Percentiles rank a stretch among this genome's conserved stretches.
Evolutionary conservation across 2,329 filamentous ascomycete species (phyloP).

Genomic region (Penicillium sp.): DNA sequence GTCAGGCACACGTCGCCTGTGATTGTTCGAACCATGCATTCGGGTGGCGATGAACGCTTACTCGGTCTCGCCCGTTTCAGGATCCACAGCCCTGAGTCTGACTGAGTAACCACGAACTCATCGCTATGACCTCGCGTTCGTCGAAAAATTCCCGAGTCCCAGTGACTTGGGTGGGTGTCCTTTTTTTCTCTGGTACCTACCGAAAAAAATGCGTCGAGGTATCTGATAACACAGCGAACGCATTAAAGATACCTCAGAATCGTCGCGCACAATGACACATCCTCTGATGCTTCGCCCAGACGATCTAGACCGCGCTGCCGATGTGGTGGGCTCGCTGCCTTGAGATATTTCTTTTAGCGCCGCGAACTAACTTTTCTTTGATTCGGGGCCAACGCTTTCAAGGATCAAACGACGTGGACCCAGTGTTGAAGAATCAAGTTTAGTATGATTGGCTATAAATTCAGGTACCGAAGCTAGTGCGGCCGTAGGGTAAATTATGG

Average conservation of each 20-base stretch:
- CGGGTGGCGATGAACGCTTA: conserved; percentile 10
- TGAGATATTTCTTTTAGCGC: conserved; percentile 14
- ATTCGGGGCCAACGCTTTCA: conserved; percentile 8
- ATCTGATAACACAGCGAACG: conserved; percentile 3
- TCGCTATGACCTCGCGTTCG: neutral
- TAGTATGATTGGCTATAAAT: neutral
- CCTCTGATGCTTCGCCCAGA: conserved; percentile 1
- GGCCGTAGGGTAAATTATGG: neutral
- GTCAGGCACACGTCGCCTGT: conserved; percentile 14
- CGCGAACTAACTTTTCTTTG: neutral
- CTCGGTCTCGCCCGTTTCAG: conserved; percentile 10
- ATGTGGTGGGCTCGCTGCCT: conserved; percentile 2
- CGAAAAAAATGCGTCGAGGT: neutral
- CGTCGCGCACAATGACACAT: conserved; percentile 4
- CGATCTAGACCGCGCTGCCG: conserved; percentile 6
- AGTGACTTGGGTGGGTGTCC: neutral
- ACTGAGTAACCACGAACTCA: neutral
- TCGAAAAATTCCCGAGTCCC: neutral
- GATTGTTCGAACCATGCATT: conserved; percentile 8
- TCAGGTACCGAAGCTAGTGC: conserved; percentile 8
- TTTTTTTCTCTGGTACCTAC: neutral
- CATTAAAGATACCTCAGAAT: neutral
- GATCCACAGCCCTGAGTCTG: conserved; percentile 1
- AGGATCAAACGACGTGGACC: conserved; percentile 8
- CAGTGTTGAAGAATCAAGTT: neutral